Evolutionary conservation across 139 green algal species (phyloP).

Genomic region (Closterium sp.): DNA sequence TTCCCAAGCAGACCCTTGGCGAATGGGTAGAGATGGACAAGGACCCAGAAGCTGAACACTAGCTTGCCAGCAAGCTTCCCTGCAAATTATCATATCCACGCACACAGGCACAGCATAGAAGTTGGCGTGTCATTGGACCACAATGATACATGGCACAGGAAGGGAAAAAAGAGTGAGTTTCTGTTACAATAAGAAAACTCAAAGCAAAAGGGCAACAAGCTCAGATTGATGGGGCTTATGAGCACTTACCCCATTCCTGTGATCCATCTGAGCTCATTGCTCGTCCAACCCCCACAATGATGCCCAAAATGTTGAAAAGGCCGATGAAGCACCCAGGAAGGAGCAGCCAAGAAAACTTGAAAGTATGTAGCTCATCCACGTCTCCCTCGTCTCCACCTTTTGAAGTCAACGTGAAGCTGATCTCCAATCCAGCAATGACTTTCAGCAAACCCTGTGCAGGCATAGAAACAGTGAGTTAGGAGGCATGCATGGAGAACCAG

Average conservation of each 20-base stretch:
- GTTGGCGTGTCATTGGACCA: no score
- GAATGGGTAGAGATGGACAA: conserved; percentile 51
- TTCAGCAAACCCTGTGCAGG: conserved; percentile 38
- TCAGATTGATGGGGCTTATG: no score
- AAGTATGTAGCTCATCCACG: conserved; percentile 38
- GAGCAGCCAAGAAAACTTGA: conserved; percentile 50
- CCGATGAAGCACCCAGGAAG: conserved; percentile 29
- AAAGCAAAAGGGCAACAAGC: no score
- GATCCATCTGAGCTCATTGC: not conserved
- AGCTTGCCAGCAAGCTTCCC: conserved; percentile 42
- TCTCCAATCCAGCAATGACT: conserved; percentile 37
- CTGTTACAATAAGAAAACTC: no score
- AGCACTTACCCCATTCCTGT: conserved; percentile 17
- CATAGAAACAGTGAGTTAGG: no score
- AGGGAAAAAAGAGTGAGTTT: no score
- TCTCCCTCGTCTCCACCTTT: conserved; percentile 42
- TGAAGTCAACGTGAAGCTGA: conserved; percentile 42
- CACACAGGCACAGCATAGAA: no score
- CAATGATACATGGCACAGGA: no score
- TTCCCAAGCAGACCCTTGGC: conserved; percentile 46
- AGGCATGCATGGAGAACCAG: no score
- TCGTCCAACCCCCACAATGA: conserved; percentile 30
- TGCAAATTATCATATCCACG: conserved; percentile 4
- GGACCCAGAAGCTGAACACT: conserved; percentile 51
- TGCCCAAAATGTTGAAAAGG: conserved; percentile 39